These are phyloP conservation scores for Candida sithepensis DNA, from an alignment of 805 yeast species.

Conservation along the genomic window DNA sequence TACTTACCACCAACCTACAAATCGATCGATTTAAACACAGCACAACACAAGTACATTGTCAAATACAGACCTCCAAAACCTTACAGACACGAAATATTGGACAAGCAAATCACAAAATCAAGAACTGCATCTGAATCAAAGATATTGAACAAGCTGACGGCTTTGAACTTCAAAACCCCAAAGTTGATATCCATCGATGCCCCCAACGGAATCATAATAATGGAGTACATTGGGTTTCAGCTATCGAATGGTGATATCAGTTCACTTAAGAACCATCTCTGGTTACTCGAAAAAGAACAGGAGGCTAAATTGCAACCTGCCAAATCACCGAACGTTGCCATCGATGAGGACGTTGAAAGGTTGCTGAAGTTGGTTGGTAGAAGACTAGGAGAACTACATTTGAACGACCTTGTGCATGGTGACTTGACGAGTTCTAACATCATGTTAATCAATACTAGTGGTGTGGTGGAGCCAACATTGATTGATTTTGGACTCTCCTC, in stretches of 20 bases:
- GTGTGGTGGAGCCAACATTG: conserved; percentile 46
- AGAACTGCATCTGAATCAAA: conserved; percentile 85
- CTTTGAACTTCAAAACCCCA: conserved; percentile 67
- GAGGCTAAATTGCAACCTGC: conserved; percentile 17
- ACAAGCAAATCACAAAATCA: conserved; percentile 67
- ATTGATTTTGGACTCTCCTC: conserved; percentile 93
- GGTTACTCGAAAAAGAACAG: conserved; percentile 49
- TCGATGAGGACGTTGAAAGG: conserved; percentile 35
- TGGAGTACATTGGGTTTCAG: conserved; percentile 68
- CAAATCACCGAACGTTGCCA: conserved; percentile 17
- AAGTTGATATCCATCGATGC: conserved; percentile 72
- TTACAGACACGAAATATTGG: conserved; percentile 86
- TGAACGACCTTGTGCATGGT: conserved; percentile 82
- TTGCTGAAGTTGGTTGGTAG: conserved; percentile 57
- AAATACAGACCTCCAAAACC: conserved; percentile 87
- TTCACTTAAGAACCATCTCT: conserved; percentile 68
- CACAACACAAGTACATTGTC: conserved; percentile 47
- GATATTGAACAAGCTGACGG: conserved; percentile 53
- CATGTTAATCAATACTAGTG: conserved; percentile 37
- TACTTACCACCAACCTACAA: conserved; percentile 39
- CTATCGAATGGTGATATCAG: conserved; percentile 51
- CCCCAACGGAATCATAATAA: conserved; percentile 78
- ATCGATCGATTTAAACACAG: conserved; percentile 10
- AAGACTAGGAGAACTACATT: conserved; percentile 68
- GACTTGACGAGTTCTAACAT: conserved; percentile 91